Evolutionary conservation across 2,329 filamentous ascomycete species (phyloP).

Genomic region (Beauveria brongniartii): DNA sequence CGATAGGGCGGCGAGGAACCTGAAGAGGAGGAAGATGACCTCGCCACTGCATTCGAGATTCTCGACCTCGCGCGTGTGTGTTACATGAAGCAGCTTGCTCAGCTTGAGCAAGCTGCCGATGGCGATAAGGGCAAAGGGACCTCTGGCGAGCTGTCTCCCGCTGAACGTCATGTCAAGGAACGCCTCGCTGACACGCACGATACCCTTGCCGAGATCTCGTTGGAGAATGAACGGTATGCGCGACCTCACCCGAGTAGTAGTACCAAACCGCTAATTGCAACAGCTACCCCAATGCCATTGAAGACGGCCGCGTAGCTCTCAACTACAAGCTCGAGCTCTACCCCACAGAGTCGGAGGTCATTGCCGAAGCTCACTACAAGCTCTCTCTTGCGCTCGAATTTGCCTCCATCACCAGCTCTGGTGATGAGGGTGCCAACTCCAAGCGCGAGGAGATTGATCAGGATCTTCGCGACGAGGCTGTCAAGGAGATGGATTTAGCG

Average conservation of each 20-base stretch:
- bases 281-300: slow-evolving; percentile 76
- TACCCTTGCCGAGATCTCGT: slow-evolving; percentile 88
- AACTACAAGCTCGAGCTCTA: slow-evolving; percentile 73
- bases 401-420: slow-evolving; percentile 63
- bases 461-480: slow-evolving; percentile 61
- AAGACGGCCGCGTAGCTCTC: slow-evolving; percentile 71
- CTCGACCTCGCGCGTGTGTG: slow-evolving; percentile 70
- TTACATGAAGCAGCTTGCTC: slow-evolving; percentile 47
- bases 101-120: slow-evolving; percentile 24
- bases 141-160: slow-evolving; percentile 31
- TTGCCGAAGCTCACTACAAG: slow-evolving; percentile 95
- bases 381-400: slow-evolving; percentile 93
- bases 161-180: slow-evolving; percentile 61
- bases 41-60: slow-evolving; percentile 74
- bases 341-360: slow-evolving; percentile 69
- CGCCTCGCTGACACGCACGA: slow-evolving; percentile 89
- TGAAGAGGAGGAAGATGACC: slow-evolving; percentile 61
- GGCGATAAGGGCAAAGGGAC: slow-evolving; percentile 36
- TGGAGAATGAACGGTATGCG: slow-evolving; percentile 76
- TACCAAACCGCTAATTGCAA: background rate
- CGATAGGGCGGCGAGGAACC: slow-evolving; percentile 35
- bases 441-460: slow-evolving; percentile 55
- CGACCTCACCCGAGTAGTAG: background rate
- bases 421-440: slow-evolving; percentile 35
- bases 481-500: slow-evolving; percentile 62